Evolutionary conservation across 2,329 filamentous ascomycete species (phyloP), one percentile per base, ranked within the genome.

Genomic region (Clonostachys rhizophaga): DNA sequence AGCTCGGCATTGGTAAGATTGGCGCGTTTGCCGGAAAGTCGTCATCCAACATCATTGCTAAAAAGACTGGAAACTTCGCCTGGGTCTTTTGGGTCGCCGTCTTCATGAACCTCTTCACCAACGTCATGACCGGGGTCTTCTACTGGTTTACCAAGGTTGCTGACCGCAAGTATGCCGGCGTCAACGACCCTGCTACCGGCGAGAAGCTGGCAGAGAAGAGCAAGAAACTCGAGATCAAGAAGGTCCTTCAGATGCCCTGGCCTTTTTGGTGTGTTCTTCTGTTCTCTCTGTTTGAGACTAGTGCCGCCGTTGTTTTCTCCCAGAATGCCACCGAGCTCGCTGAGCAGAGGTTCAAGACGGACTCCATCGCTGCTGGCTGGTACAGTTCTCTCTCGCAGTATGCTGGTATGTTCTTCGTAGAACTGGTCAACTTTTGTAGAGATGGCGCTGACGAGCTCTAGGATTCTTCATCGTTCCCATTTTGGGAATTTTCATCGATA

Each of bases 101-200:
- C 0, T 76, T 78, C 56, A 81, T 82, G 75, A 81, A 82, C 49
- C 47, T 83, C 5, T 82, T 83, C 55, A 82, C 78, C n/a, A 83
- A 83, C 47, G 53, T 72, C 6, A 65, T 70, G 3, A 80, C 76
- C 0, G 49, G 67, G 0, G 55, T 64, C 5, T 82, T 81, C 58
- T 80, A 70, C 61, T 69, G 70, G 50, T 81, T 82, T 57, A 78
- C 69, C n/a, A 66, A 65, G 37, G 72, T 70, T 54, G 70, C 69
- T 42, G 67, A 72, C 20, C 63, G 62, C 14, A 67, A 64, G 33
- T 82, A 71, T 50, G 55, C 58, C 6, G 69, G 68, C 14, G 67
- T 67, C 13, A 55, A 62, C 2, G 79, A 83, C 47, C 71, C 70
- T 1, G 76, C 78, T 0, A 83, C 79, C 0, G 74, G 78, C 3